Evolutionary conservation across 805 yeast genomes (phyloP), one percentile per base, ranked within the genome.

Genomic region (Jamesozyma hellenica): DNA sequence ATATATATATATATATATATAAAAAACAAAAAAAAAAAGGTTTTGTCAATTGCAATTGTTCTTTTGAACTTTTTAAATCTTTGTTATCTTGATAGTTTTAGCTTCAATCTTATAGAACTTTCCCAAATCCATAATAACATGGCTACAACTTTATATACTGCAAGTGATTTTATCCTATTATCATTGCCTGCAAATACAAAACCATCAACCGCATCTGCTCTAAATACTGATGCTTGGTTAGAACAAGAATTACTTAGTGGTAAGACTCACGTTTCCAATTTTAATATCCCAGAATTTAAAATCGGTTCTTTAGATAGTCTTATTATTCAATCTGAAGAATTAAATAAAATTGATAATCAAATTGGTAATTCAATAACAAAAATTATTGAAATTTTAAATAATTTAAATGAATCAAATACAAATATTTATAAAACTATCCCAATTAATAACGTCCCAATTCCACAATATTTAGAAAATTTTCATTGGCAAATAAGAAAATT

Each of bases 241-340:
- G 75, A 77, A 47, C 60, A 69, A 38, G 59, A 65, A 25, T 64
- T 81, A 43, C 63, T 72, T 44, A 74, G 69, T 17, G 88, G 87
- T 16, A 71, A 67, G 49, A 70, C 73, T 31, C 77, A 74, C 36
- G 67, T 84, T 27, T 60, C 69, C 39, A 65, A 71, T 41, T 74
- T 82, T 42, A 66, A 68, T 28, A 68, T 87, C 38, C 97, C 97
- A 7, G 77, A 71, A 45, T 90, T 92, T 64, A 90, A 92, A 61
- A 85, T 92, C 46, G 96, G 96, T 23, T 88, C 97, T 11, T 72
- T 92, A 56, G 99, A 92, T 63, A 80, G 87, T 25, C 71, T 92
- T 44, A 94, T 92, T 40, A 78, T 82, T 51, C 88, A 88, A 63
- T 77, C 88, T 59, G 98, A 92, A 54, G 97, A 90, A 55, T 71